phyloP scores from a whole-genome alignment of 768 basidiomycete genomes.

The Lentinula guzmanii region DNA sequence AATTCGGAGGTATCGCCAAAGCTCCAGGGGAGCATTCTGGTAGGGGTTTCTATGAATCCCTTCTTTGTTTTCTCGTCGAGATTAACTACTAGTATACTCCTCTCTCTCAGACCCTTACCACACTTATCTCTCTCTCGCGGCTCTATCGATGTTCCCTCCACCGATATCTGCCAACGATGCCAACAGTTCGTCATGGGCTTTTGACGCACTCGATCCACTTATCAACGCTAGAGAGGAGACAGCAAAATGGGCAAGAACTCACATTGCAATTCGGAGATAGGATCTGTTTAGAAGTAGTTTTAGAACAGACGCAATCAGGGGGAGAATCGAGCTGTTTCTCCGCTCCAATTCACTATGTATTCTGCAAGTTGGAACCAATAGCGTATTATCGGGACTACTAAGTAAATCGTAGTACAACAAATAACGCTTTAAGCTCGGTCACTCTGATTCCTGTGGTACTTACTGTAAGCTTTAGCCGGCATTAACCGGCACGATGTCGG shows the following conservation, averaged over 20 bases:
- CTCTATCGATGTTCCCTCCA: slow-evolving; percentile 64
- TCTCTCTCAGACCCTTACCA: slow-evolving; percentile 78
- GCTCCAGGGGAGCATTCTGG: slow-evolving; percentile 76
- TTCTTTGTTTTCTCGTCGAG: neutral
- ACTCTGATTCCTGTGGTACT: too few relatives aligned
- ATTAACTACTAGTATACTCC: too few relatives aligned
- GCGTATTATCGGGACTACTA: too few relatives aligned
- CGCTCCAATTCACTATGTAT: too few relatives aligned
- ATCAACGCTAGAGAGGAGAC: slow-evolving; percentile 69
- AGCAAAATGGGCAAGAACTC: slow-evolving; percentile 53
- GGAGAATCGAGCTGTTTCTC: too few relatives aligned
- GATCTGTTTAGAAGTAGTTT: too few relatives aligned
- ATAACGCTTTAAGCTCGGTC: too few relatives aligned
- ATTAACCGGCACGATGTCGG: neutral
- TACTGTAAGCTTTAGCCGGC: neutral
- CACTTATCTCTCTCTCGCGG: slow-evolving; percentile 86
- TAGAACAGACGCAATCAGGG: too few relatives aligned
- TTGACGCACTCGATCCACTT: slow-evolving; percentile 59
- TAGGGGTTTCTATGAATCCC: slow-evolving; percentile 22
- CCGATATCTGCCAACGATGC: slow-evolving; percentile 20
- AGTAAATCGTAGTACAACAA: too few relatives aligned
- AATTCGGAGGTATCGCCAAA: slow-evolving; percentile 86
- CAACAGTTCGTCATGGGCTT: slow-evolving; percentile 40
- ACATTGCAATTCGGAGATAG: neutral
- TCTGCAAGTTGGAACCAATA: too few relatives aligned